Evolutionary conservation across 1,284 basidiomycete species (phyloP).

Genomic region (Cutaneotrichosporon curvatum): DNA sequence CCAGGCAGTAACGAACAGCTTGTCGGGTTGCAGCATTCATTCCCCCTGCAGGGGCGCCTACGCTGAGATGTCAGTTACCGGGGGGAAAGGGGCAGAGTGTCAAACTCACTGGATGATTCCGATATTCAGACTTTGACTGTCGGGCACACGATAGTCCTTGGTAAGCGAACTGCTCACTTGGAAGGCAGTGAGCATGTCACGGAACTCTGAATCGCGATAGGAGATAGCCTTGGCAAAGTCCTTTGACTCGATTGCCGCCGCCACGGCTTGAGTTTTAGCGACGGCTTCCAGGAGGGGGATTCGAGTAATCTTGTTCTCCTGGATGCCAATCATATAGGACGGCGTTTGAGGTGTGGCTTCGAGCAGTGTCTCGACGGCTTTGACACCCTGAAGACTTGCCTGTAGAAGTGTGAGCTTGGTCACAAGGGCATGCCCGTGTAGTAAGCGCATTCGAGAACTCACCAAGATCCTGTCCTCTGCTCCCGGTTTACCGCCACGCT

Average conservation of each 20-base stretch:
- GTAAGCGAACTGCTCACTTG: constrained; percentile 61
- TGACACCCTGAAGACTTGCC: constrained; percentile 90
- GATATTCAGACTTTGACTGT: constrained; percentile 68
- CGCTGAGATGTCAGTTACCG: constrained; percentile 49
- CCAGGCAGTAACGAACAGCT: constrained; percentile 85
- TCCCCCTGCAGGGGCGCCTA: constrained; percentile 94
- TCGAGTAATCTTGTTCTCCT: constrained; percentile 90
- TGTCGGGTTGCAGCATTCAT: constrained; percentile 98
- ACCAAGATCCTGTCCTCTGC: constrained; percentile 89
- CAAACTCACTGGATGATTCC: constrained; percentile 81
- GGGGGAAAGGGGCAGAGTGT: neutral
- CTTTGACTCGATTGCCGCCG: constrained; percentile 70
- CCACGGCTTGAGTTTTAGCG: constrained; percentile 76
- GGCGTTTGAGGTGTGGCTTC: constrained; percentile 82
- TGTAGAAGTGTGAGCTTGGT: constrained; percentile 37
- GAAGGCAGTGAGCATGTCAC: constrained; percentile 80
- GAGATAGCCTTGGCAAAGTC: constrained; percentile 84
- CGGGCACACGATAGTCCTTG: constrained; percentile 56
- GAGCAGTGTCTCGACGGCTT: constrained; percentile 86
- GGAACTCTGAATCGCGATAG: constrained; percentile 85
- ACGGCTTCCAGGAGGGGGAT: constrained; percentile 91
- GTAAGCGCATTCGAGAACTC: too few species aligned
- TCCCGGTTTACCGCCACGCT: constrained; percentile 87
- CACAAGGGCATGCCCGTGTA: too few species aligned
- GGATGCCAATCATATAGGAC: constrained; percentile 94